phyloP scores from a whole-genome alignment of 1,284 basidiomycete genomes.

The Fomitopsis schrenkii region DNA sequence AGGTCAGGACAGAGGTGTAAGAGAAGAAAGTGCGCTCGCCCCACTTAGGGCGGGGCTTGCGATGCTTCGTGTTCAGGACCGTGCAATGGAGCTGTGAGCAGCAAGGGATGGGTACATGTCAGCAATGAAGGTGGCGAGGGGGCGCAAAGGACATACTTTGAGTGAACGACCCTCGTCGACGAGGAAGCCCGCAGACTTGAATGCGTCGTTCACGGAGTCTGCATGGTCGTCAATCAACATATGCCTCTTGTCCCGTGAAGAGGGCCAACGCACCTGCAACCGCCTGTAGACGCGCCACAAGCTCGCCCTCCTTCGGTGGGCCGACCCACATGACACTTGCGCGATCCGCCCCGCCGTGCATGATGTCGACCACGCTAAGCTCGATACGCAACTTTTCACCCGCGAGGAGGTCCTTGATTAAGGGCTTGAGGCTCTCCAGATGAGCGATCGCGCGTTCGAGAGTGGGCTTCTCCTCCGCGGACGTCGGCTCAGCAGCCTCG shows the following conservation, averaged over 20 bases:
- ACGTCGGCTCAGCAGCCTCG: background rate
- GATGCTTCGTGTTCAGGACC: slow-evolving; percentile 56
- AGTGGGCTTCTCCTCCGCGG: slow-evolving; percentile 23
- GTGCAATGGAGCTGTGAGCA: slow-evolving; percentile 61
- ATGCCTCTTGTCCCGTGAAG: too few relatives aligned
- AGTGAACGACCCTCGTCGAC: slow-evolving; percentile 47
- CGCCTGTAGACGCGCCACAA: slow-evolving; percentile 25
- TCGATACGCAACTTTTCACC: slow-evolving; percentile 34
- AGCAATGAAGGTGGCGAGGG: background rate
- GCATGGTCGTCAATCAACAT: background rate
- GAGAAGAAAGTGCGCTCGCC: slow-evolving; percentile 39
- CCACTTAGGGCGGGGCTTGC: slow-evolving; percentile 30
- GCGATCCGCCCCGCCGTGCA: slow-evolving; percentile 39
- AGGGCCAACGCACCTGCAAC: slow-evolving; percentile 38
- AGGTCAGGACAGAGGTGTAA: slow-evolving; percentile 39
- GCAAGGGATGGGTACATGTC: background rate
- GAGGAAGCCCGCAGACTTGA: slow-evolving; percentile 42
- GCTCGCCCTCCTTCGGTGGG: slow-evolving; percentile 30
- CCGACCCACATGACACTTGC: slow-evolving; percentile 60
- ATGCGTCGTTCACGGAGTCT: slow-evolving; percentile 44
- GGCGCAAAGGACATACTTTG: slow-evolving; percentile 40
- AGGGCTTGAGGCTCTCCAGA: slow-evolving; percentile 42
- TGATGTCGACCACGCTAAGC: slow-evolving; percentile 47
- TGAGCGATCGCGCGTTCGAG: slow-evolving; percentile 43
- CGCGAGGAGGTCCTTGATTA: slow-evolving; percentile 30